Evolutionary conservation across 2,329 filamentous ascomycete genomes (phyloP), one percentile per base, ranked within the genome.

Genomic region (Colletotrichum lentis): DNA sequence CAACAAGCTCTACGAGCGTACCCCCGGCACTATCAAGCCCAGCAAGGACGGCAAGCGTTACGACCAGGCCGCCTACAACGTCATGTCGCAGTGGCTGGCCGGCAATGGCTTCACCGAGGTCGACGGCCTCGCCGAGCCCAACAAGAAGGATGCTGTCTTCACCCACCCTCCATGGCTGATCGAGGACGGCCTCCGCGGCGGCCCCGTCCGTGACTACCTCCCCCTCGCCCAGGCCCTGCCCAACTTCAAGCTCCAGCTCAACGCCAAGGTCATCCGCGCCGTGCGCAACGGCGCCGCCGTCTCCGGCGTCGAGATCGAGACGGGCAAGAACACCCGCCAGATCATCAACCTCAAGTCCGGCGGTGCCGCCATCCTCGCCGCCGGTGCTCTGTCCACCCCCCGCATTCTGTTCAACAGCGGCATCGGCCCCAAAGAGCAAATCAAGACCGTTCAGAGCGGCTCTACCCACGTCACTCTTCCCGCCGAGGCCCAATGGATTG

Each of bases 351-450:
- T 73, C 56, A 70, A 69, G n/a, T 31, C 69, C 0, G 69, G 69
- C 6, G 69, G 69, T 65, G 62, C 62, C 39, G 64, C 71, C 24
- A 44, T 72, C 31, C 70, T 72, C 47, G 69, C 71, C 7, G 67
- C 71, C 1, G 70, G 71, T 53, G 70, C 70, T n/a, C 57, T 72
- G 18, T 71, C 71, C 12, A 69, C 64, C 46, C 69, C 69, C 5
- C 83, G 86, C 43, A 74, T 90, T 1, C 81, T 90, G 8, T 86
- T 86, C 72, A 81, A 87, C 3, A 85, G 81, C 24, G 87, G 87
- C 35, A 80, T 90, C 39, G 87, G 87, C 1, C 82, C 83, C 2
- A 71, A 72, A 14, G 73, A 78, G 0, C 81, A 88, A 55, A 80
- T 90, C 2, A 67, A 79, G 18, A 76, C 77, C 5, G 80, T 83